Evolutionary conservation across 495 filamentous ascomycete species (phyloP).

Genomic region (Lasiosphaeris hirsuta): DNA sequence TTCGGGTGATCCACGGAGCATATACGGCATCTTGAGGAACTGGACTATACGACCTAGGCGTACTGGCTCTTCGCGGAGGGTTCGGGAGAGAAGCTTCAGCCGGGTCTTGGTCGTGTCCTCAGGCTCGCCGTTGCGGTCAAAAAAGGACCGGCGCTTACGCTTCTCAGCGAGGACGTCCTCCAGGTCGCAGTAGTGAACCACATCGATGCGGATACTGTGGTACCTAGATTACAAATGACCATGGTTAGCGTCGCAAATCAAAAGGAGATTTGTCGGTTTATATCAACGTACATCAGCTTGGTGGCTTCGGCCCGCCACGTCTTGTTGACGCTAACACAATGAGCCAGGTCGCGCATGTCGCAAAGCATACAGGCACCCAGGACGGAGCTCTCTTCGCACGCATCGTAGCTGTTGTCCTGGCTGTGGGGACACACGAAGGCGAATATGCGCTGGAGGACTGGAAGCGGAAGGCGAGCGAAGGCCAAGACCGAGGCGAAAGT

Average conservation of each 20-base stretch:
- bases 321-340: conserved; percentile 68
- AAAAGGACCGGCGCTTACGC: conserved; percentile 70
- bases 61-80: conserved; percentile 68
- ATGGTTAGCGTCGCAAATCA: conserved; percentile 5
- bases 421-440: conserved; percentile 79
- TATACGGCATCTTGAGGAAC: conserved; percentile 89
- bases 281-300: conserved; percentile 56
- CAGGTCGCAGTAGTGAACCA: conserved; percentile 89
- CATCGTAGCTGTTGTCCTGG: conserved; percentile 69
- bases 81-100: conserved; percentile 72
- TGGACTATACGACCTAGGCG: conserved; percentile 63
- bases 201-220: conserved; percentile 84
- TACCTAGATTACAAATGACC: conserved; percentile 54
- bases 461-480: conserved; percentile 51
- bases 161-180: conserved; percentile 75
- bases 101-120: conserved; percentile 75
- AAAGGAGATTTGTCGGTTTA: neutral
- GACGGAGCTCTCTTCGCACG: conserved; percentile 75
- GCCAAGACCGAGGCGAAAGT: conserved; percentile 29
- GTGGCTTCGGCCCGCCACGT: conserved; percentile 61
- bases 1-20: conserved; percentile 72
- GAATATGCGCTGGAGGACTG: conserved; percentile 72
- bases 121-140: conserved; percentile 70
- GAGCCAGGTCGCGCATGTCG: conserved; percentile 86
- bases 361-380: conserved; percentile 93